Base-by-base conservation (phyloP, 345 rosid genomes). In the Linum tenue region DNA sequence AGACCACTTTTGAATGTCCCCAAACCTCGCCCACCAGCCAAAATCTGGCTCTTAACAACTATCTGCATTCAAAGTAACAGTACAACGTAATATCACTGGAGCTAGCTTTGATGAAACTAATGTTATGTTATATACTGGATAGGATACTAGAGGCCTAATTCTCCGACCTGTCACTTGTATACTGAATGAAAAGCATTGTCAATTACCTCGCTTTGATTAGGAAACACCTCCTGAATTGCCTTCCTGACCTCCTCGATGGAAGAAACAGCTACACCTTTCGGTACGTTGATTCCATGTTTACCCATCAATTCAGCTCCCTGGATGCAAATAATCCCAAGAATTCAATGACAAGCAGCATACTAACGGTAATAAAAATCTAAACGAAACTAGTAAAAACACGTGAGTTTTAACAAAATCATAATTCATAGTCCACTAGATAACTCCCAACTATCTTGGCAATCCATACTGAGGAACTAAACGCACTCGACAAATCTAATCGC, bases 21-120 rank as follows among this genome's bases (percentile, higher is more conserved):
- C 64, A 95, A 78, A 58, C 97, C 99, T 81, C 99, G 82, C 22
- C 99, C 99, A 69, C 97, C 99, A 56, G 99, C 99, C 85, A 95
- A 79, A 79, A 95, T 81, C 80, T 91, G 99, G 71, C 99, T 95
- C 80, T 95, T 95, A 72, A 91, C 96, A 43, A 89, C 99, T 77
- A 95, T 56, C 99, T 95, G 80, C 76, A 78, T 62, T 73, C 72
- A 2, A 67, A 51, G 38, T 66, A 63, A 63, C 53, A 48, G 9
- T 12, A 5, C 51, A 57, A 48, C 41, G 9, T 62, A 60, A 40
- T 41, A 62, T 48, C 67, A 44, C 40, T 60, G 22, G 15, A 60
- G 7, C 9, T 48, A 48, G 53, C 53, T 22, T 22, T 9, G 53
- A 48, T 48, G 3, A 48, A 41, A 48, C 14, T 48, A 48, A 3